phyloP scores from a whole-genome alignment of 192 early-diverging fungal species.

The Podila minutissima region DNA sequence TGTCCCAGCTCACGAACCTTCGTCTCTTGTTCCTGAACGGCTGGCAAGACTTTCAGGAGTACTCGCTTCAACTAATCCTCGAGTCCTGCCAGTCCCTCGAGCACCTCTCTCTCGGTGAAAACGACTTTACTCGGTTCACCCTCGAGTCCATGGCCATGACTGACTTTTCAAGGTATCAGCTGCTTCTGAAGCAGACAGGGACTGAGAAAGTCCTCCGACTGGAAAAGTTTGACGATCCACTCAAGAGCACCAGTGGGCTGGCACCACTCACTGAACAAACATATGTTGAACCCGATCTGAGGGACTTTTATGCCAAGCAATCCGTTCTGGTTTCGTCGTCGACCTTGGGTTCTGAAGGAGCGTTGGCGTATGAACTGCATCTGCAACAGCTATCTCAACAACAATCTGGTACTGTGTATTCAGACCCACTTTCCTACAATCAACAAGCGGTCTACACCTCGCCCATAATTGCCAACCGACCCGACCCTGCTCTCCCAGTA shows the following conservation, averaged over 20 bases:
- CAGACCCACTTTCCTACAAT: neutral
- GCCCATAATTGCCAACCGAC: neutral
- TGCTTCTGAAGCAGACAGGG: neutral
- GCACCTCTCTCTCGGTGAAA: constrained; percentile 31
- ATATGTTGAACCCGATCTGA: constrained; percentile 2
- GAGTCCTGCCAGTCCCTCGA: constrained; percentile 14
- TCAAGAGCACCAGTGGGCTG: constrained; percentile 14
- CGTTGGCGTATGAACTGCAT: neutral
- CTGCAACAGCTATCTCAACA: neutral
- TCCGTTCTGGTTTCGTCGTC: constrained; percentile 2
- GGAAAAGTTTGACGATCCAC: constrained; percentile 35
- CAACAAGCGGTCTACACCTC: neutral
- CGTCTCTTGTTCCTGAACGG: constrained; percentile 25
- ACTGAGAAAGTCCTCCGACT: neutral
- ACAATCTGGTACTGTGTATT: neutral
- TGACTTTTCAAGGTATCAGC: neutral
- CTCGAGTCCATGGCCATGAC: constrained; percentile 5
- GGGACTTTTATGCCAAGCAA: constrained; percentile 18
- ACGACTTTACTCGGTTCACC: constrained; percentile 38
- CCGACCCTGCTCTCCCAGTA: neutral
- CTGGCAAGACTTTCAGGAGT: constrained; percentile 49
- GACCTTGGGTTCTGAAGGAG: neutral
- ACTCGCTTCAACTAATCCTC: constrained; percentile 28
- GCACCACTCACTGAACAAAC: neutral
- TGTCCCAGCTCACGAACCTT: constrained; percentile 15